These are phyloP conservation scores for Aspergillus fumigatus DNA, from an alignment of 2,329 filamentous ascomycete genomes.

Conservation along the genomic window DNA sequence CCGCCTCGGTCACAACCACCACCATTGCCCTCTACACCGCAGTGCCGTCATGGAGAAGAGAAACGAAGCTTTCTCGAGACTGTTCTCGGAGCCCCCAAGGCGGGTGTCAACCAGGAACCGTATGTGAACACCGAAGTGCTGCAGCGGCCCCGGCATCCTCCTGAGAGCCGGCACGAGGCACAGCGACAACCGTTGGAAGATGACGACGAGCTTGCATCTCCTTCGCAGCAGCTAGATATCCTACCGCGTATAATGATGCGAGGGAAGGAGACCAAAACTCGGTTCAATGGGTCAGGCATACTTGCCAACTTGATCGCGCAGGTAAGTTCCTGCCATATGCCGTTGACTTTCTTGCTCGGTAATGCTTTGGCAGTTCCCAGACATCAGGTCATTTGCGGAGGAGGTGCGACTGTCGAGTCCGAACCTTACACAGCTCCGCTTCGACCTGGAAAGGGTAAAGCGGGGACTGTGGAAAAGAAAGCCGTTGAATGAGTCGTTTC, in stretches of 20 bases:
- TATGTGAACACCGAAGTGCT: slow-evolving; percentile 25
- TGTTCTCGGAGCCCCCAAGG: slow-evolving; percentile 31
- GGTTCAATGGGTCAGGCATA: slow-evolving; percentile 39
- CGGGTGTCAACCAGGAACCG: slow-evolving; percentile 29
- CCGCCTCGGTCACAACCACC: slow-evolving; percentile 21
- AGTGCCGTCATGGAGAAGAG: slow-evolving; percentile 16
- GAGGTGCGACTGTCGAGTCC: slow-evolving; percentile 35
- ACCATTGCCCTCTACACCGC: slow-evolving; percentile 1
- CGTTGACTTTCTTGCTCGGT: not conserved
- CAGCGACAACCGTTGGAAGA: slow-evolving; percentile 10
- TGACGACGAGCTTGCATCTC: slow-evolving; percentile 20
- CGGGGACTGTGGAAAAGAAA: slow-evolving; percentile 27
- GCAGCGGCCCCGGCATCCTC: slow-evolving; percentile 21
- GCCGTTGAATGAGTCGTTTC: slow-evolving; percentile 26
- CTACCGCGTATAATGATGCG: slow-evolving; percentile 33
- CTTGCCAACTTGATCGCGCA: slow-evolving; percentile 37
- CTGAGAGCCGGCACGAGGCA: slow-evolving; percentile 10
- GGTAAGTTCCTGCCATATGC: slow-evolving; percentile 20
- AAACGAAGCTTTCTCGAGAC: slow-evolving; percentile 31
- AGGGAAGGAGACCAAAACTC: slow-evolving; percentile 37
- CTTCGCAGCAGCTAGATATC: slow-evolving; percentile 30
- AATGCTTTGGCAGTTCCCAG: slow-evolving; percentile 31
- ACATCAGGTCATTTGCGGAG: slow-evolving; percentile 34
- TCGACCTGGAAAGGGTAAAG: slow-evolving; percentile 31
- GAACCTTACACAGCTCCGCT: slow-evolving; percentile 30